These are phyloP conservation scores for Begonia peltatifolia DNA, from an alignment of 306 rosid species.

Conservation along the genomic window DNA sequence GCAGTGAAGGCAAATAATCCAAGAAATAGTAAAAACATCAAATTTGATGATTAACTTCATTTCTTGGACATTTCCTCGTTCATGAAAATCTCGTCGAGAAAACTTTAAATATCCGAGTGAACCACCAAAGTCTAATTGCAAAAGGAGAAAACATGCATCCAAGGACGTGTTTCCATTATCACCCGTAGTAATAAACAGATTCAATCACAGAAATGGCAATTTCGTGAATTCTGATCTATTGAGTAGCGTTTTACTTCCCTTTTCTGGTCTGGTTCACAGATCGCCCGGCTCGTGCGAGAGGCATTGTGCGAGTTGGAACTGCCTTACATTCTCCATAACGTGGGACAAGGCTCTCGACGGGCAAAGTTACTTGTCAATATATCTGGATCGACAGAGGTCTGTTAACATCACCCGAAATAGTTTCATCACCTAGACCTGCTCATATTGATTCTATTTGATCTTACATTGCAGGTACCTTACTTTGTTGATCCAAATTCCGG, in stretches of 20 bases:
- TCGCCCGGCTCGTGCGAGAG: constrained; percentile 81
- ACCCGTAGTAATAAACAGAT: no score
- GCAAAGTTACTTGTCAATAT: constrained; percentile 32
- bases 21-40: no score
- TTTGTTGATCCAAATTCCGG: constrained; percentile 67
- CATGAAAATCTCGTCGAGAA: no score
- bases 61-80: no score
- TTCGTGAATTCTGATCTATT: background rate
- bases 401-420: constrained; percentile 5
- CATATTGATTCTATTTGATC: background rate
- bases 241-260: background rate
- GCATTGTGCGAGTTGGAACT: constrained; percentile 96
- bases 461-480: constrained; percentile 50
- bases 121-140: no score
- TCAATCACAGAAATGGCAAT: no score
- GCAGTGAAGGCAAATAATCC: no score
- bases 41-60: no score
- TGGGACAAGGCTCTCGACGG: constrained; percentile 64
- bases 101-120: no score
- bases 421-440: background rate
- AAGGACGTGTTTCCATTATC: no score
- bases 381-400: constrained; percentile 67
- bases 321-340: constrained; percentile 75
- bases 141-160: no score
- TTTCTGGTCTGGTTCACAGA: constrained; percentile 19